Conservation (phyloP, 768 basidiomycete species). For the Trametes cinnabarina region DNA sequence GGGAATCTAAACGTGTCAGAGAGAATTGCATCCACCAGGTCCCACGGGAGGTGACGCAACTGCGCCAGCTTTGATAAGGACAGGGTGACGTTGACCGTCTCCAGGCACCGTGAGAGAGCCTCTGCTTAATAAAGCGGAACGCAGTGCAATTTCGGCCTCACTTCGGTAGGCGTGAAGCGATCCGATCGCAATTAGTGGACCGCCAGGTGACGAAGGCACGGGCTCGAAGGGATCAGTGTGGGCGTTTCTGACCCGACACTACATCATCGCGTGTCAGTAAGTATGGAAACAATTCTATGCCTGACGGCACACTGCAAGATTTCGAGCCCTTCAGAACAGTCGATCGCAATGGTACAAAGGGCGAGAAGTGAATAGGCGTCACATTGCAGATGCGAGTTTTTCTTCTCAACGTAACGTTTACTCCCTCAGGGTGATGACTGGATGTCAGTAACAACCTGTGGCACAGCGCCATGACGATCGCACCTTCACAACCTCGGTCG, state of each 20-base stretch:
- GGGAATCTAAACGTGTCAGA: neutral
- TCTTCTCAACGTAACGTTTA: too few relatives aligned
- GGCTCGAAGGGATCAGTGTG: neutral
- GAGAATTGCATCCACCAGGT: neutral
- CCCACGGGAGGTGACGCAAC: neutral
- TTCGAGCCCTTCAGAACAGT: neutral
- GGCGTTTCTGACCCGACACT: neutral
- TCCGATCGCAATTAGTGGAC: neutral
- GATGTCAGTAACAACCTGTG: too few relatives aligned
- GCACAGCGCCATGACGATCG: too few relatives aligned
- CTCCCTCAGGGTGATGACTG: too few relatives aligned
- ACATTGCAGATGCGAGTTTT: too few relatives aligned
- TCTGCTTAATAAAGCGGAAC: neutral
- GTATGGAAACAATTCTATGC: neutral
- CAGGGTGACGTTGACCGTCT: constrained; percentile 1
- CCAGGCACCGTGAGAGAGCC: neutral
- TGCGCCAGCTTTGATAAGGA: neutral
- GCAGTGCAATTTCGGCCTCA: neutral
- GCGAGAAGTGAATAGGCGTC: neutral
- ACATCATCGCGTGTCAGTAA: too few relatives aligned
- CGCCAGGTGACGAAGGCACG: neutral
- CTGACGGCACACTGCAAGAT: neutral
- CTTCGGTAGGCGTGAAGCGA: neutral
- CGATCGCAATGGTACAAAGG: neutral
- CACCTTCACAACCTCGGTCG: too few relatives aligned